Conservation (phyloP, 2,329 filamentous ascomycete genomes). For the Cladosporium sp. region DNA sequence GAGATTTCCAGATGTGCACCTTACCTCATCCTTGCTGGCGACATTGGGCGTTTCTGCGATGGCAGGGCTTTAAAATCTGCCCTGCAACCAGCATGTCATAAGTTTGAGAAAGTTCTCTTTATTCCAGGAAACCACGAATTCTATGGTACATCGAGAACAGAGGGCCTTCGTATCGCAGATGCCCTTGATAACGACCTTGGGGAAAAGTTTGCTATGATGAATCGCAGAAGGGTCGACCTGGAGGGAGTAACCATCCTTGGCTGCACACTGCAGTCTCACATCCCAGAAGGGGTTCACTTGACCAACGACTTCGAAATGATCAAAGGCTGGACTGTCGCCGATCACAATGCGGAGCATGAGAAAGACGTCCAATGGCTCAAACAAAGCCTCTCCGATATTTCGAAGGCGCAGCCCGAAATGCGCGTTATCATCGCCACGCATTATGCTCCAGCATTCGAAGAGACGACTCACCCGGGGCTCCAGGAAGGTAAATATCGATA, state of each 20-base stretch:
- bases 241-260: background rate
- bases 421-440: background rate
- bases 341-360: background rate
- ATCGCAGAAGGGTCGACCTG: background rate
- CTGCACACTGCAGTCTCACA: background rate
- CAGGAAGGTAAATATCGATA: background rate
- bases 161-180: slow-evolving; percentile 28
- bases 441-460: background rate
- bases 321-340: background rate
- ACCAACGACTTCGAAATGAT: background rate
- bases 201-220: background rate
- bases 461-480: background rate
- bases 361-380: background rate
- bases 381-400: background rate
- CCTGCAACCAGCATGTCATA: background rate
- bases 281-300: background rate
- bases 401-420: background rate
- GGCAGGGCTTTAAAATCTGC: background rate
- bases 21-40: slow-evolving; percentile 47
- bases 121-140: slow-evolving; percentile 55
- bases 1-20: slow-evolving; percentile 36
- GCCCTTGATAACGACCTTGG: background rate
- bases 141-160: slow-evolving; percentile 41
- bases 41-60: slow-evolving; percentile 48
- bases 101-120: slow-evolving; percentile 41